A percentile compares a stretch with the other conserved stretches of the same genome.
Conservation (phyloP, 208 protist genomes). For the Endotrypanum monterogeii region DNA sequence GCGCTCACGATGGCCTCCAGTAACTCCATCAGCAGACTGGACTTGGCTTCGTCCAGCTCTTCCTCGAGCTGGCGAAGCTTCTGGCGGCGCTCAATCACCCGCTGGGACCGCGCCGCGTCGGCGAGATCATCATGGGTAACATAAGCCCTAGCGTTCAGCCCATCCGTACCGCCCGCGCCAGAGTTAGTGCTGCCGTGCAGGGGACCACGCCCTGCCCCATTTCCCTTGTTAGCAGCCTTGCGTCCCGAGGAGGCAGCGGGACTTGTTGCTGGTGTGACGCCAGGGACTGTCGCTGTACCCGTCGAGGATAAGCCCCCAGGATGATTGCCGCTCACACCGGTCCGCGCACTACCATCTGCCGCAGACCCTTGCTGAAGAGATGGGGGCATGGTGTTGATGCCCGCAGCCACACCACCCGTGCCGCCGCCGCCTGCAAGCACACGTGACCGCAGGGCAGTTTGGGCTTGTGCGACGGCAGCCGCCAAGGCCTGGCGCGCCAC, state of each 20-base stretch:
- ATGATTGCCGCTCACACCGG: conserved; percentile 1
- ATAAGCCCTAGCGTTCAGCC: neutral
- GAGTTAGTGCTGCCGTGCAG: neutral
- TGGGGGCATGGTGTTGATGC: neutral
- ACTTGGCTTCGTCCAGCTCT: conserved; percentile 70
- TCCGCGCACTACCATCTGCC: conserved; percentile 1
- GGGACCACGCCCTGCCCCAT: neutral
- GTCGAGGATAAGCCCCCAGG: conserved; percentile 1
- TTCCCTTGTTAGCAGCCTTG: conserved; percentile 1
- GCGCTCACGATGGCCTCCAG: conserved; percentile 64
- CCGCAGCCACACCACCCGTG: neutral
- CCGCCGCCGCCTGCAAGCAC: conserved; percentile 10
- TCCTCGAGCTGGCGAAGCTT: conserved; percentile 31
- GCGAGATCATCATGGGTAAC: conserved; percentile 27
- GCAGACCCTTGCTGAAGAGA: neutral
- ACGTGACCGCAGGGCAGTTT: conserved; percentile 25
- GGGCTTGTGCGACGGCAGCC: conserved; percentile 25
- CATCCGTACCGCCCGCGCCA: neutral
- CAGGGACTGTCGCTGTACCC: neutral
- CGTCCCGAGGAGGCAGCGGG: neutral
- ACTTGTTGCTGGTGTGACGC: neutral
- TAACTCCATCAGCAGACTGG: conserved; percentile 59
- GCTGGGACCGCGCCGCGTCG: conserved; percentile 25
- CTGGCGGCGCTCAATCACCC: conserved; percentile 10
- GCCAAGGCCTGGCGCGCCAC: conserved; percentile 18